Evolutionary conservation across 2,329 filamentous ascomycete genomes (phyloP), one percentile per base, ranked within the genome.

Genomic region (Akanthomyces muscarius): DNA sequence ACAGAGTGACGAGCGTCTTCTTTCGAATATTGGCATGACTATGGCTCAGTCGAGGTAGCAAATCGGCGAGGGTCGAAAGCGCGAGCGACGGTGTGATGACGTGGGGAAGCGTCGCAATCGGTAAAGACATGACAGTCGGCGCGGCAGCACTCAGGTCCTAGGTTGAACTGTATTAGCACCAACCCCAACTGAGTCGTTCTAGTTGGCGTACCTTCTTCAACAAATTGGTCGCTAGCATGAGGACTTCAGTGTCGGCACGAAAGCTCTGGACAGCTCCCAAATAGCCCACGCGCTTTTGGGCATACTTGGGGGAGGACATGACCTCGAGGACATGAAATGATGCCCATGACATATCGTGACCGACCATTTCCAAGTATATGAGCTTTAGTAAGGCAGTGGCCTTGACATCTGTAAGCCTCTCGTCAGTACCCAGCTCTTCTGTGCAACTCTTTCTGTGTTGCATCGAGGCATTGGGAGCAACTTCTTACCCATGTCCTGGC

Each of bases 291-390:
- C 94, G 86, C 78, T 99, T 99, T 77, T 97, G 94, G 68, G 92
- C 85, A 75, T 96, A 96, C 74, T 97, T 98, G 54, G 89, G 83
- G 45, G 92, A 96, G 44, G 93, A 96, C 95, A 99, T 99, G 78
- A 99, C 95, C 79, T 99, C 95, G 54, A 99, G 88, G 59, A 98
- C 94, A 75, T 99, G 91, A 78, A 99, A 99, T 14, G 93, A 93
- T 4, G 95, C 95, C 95, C 95, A 99, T 3, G 94, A 97, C 95
- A 99, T 99, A 77, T 98, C 95, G 74, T 98, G 91, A 16, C 95
- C 95, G 69, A 98, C 93, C 95, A 99, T 99, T 75, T 99, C 95
- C 68, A 99, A 86, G 75, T 99, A 99, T 60, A 97, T 89, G 70
- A 99, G 85, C 81, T 99, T 99, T 72, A 99, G 81, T 61, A 99